Base-by-base conservation (phyloP, 805 yeast genomes). In the Yamadazyma tumulicola region DNA sequence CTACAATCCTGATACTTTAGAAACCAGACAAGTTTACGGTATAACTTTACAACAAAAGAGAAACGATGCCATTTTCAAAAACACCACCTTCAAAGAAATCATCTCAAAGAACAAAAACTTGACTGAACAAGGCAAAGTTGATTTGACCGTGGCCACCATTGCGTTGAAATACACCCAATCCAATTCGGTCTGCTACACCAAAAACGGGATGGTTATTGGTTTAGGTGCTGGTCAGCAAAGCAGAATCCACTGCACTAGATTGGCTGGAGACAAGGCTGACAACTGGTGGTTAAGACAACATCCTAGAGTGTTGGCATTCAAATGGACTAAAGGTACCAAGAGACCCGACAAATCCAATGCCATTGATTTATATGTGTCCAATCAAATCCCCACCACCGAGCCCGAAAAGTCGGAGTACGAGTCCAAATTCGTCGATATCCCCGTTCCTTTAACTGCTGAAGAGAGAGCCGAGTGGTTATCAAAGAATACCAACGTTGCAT, bases 251-350 rank as follows among this genome's bases (percentile, higher is more conserved):
- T 93, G 99, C 72, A 93, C 98, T 32, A 83, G 99, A 72, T 77
- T 93, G 51, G 99, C 98, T 34, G 98, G 98, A 61, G 98, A 93
- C 58, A 93, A 93, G 75, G 96, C 97, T 48, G 97, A 93, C 65
- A 89, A 89, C 77, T 93, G 97, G 97, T 93, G 98, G 98, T 77
- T 93, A 57, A 84, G 99, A 74, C 97, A 93, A 67, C 98, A 93
- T 67, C 97, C 97, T 49, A 79, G 72, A 59, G 97, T 93, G 6
- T 69, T 93, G 41, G 93, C 69, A 16, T 84, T 93, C 78, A 77
- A 91, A 69, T 93, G 97, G 97, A 95, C 95, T 45, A 87, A 87
- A 72, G 97, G 97, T 57, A 84, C 84, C 49, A 93, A 93, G 78
- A 86, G 96, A 72, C 97, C 97, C 45, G 98, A 93, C 61, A 93